Base-by-base conservation (phyloP, 2,329 filamentous ascomycete genomes). In the Ascochyta pisi region DNA sequence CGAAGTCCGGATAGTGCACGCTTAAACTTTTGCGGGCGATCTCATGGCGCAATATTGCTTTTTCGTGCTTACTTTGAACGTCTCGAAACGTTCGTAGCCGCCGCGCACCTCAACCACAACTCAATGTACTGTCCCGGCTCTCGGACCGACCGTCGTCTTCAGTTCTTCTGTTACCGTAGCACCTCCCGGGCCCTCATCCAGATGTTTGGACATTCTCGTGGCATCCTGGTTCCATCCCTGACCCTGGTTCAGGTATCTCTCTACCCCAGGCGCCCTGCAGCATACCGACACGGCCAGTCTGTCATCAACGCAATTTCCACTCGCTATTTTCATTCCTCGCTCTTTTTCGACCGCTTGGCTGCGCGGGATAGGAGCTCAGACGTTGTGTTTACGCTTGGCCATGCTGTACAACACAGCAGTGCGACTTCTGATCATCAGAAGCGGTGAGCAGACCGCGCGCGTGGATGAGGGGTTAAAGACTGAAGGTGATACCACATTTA, bases 381-480 rank as follows among this genome's bases (percentile, higher is more conserved):
- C 38, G 33, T 40, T 48, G 48, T 56, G 26, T 26, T 38, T 34
- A 42, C 29, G 35, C 47, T 46, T 33, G 26, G 31, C 42, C 24
- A 46, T 56, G 53, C 39, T 39, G 53, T 51, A 42, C 34, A 31
- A 56, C 53, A n/a, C 23, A 37, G 46, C 10, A 13, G 39, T 50
- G 42, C 46, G 35, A 46, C 22, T 46, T 16, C 24, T 15, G 26
- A 42, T 34, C 27, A 40, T 35, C 38, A 56, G 35, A 15, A 41
- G 53, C 53, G 53, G 53, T 56, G 53, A 51, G 47, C 47, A 56
- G 29, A 35, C 50, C 37, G 53, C 52, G 37, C 53, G 46, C 53
- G 50, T 41, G 35, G 37, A 31, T 35, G 46, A 38, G 46, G 38
- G 47, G 34, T 42, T 34, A 50, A 40, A 50, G 26, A 47, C 24